These are phyloP conservation scores for Backusella morwellensis DNA, from an alignment of 192 early-diverging fungal genomes.

Conservation along the genomic window DNA sequence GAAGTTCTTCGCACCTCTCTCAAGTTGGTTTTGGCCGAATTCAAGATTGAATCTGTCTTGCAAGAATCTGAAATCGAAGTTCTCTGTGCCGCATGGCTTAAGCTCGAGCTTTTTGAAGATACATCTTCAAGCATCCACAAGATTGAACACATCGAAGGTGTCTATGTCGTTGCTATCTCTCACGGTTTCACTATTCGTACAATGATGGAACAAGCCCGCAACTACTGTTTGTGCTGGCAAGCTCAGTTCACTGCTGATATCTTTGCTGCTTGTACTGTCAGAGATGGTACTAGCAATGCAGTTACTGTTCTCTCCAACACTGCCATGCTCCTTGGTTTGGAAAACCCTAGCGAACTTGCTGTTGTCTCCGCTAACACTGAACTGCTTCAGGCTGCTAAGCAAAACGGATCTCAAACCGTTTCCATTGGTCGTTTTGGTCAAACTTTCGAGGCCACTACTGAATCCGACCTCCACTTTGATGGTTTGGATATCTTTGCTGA, in stretches of 20 bases:
- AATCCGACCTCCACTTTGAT: slow-evolving; percentile 7
- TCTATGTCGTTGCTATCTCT: slow-evolving; percentile 26
- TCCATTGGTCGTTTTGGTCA: slow-evolving; percentile 6
- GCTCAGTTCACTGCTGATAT: slow-evolving; percentile 22
- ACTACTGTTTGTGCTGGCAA: slow-evolving; percentile 20
- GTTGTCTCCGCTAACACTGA: slow-evolving; percentile 16
- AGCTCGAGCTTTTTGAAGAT: slow-evolving; percentile 24
- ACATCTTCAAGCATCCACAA: slow-evolving; percentile 14
- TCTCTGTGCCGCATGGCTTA: slow-evolving; percentile 14
- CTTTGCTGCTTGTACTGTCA: slow-evolving; percentile 12
- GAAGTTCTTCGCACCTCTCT: slow-evolving; percentile 3
- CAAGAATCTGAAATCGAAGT: neutral
- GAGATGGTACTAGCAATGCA: slow-evolving; percentile 8
- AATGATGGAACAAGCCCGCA: slow-evolving; percentile 23
- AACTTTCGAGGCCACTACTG: neutral
- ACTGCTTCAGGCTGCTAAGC: slow-evolving; percentile 10
- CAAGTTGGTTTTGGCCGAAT: neutral
- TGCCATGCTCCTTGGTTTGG: slow-evolving; percentile 12
- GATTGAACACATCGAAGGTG: slow-evolving; percentile 13
- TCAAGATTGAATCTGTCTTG: slow-evolving; percentile 11
- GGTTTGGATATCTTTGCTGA: slow-evolving; percentile 19
- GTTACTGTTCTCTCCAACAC: slow-evolving; percentile 12
- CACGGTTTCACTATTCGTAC: slow-evolving; percentile 20
- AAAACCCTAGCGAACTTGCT: slow-evolving; percentile 13
- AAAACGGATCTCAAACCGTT: slow-evolving; percentile 13